Percentiles rank a stretch among this genome's conserved stretches.
phyloP scores from a whole-genome alignment of 345 rosid species.

The Nephelium lappaceum region DNA sequence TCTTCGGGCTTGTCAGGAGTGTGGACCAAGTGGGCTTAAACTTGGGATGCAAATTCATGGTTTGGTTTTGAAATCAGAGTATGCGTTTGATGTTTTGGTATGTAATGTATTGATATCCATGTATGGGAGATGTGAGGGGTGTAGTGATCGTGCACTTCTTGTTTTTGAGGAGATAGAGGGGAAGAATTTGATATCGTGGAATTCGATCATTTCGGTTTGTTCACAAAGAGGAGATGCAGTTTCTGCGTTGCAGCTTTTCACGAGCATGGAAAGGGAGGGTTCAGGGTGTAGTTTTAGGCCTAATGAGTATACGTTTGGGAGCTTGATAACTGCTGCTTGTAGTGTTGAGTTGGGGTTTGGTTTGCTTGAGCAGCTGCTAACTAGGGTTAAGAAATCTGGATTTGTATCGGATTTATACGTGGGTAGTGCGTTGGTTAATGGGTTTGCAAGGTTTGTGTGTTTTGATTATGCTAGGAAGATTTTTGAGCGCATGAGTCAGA shows the following conservation, averaged over 20 bases:
- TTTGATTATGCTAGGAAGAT: constrained; percentile 57
- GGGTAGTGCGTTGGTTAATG: constrained; percentile 85
- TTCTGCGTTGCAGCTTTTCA: constrained; percentile 65
- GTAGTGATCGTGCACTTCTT: constrained; percentile 44
- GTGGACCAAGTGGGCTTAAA: constrained; percentile 39
- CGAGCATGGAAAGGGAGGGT: constrained; percentile 56
- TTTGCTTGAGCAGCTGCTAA: constrained; percentile 76
- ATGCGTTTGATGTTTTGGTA: constrained; percentile 55
- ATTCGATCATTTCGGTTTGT: constrained; percentile 69
- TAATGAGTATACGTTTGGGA: constrained; percentile 86
- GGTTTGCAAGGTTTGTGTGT: constrained; percentile 69
- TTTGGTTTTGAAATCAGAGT: constrained; percentile 52
- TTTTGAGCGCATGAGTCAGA: constrained; percentile 60
- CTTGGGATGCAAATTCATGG: constrained; percentile 85
- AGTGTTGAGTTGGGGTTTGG: constrained; percentile 43
- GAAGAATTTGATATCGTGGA: constrained; percentile 72
- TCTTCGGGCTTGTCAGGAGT: constrained; percentile 72
- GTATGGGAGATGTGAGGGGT: constrained; percentile 62
- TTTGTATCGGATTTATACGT: constrained; percentile 71
- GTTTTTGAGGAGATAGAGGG: constrained; percentile 64
- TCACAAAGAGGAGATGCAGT: constrained; percentile 57
- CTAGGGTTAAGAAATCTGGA: constrained; percentile 65
- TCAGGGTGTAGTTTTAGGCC: constrained; percentile 46
- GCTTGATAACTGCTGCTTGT: constrained; percentile 71
- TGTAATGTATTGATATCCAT: constrained; percentile 73